Evolutionary conservation across 2,329 filamentous ascomycete genomes (phyloP), one percentile per base, ranked within the genome.

Genomic region (Rosellinia necatrix): DNA sequence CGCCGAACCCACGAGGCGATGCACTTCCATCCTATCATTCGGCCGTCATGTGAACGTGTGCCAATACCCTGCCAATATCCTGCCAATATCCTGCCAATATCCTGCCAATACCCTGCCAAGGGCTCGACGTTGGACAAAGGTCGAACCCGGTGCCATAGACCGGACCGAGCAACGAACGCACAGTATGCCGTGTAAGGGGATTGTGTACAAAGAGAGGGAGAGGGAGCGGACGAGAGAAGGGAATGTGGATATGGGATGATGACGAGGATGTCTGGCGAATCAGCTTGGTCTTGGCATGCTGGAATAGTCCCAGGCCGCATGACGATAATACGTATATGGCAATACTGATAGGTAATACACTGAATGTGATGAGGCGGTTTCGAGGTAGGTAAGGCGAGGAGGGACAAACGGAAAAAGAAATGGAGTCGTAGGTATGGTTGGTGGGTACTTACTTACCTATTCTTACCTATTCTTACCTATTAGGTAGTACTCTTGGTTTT

Each of bases 11-110:
- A 58, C 56, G 56, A 58, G 34, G 52, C 10, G 27, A 47, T 51
- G 40, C 15, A 8, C 29, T 38, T 42, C 15, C 29, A 43, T 44
- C 56, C 51, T 58, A 56, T 58, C 53, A 58, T 47, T 21, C 21
- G 30, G 27, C 22, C 27, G 34, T 58, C 53, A 57, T 48, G 57
- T 49, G 57, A 49, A 42, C 56, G 37, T 53, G 44, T 53, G 53
- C 53, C 53, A 60, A 58, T 51, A 19, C n/a, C 34, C 29, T 21
- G 57, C 57, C 57, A 53, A 57, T n/a, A n/a, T n/a, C n/a, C n/a
- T 53, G 53, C 53, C 53, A 60, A 58, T 51, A 19, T 12, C 34
- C 29, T 21, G 57, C 57, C 57, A 53, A 57, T n/a, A n/a, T n/a
- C n/a, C n/a, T 53, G 53, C 53, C 53, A 60, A 58, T 51, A 19